A percentile compares a stretch with the other conserved stretches of the same genome.
These are phyloP conservation scores for Durotheca rogersii DNA, from an alignment of 495 filamentous ascomycete genomes.

Conservation along the genomic window DNA sequence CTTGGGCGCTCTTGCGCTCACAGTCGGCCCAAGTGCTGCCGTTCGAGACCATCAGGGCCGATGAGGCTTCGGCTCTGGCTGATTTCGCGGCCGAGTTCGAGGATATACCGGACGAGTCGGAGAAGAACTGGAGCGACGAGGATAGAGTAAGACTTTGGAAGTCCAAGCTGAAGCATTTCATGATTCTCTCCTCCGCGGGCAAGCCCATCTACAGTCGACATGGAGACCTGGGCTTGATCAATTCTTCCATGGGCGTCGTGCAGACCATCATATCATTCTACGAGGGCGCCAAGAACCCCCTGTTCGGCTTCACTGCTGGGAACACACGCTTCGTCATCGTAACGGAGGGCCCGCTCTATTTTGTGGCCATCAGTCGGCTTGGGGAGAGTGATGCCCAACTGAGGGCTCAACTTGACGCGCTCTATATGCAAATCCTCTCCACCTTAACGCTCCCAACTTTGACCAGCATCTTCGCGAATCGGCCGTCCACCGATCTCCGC, in stretches of 20 bases:
- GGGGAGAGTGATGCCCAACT: slow-evolving; percentile 89
- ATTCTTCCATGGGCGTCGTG: slow-evolving; percentile 90
- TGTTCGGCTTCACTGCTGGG: slow-evolving; percentile 81
- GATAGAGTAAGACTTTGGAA: slow-evolving; percentile 73
- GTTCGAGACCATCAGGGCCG: slow-evolving; percentile 49
- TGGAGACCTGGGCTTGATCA: slow-evolving; percentile 84
- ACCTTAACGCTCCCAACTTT: slow-evolving; percentile 90
- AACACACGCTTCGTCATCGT: slow-evolving; percentile 80
- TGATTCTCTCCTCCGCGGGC: slow-evolving; percentile 94
- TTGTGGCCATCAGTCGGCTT: slow-evolving; percentile 88
- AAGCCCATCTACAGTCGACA: slow-evolving; percentile 97
- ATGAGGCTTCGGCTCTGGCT: slow-evolving; percentile 55
- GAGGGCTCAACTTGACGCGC: slow-evolving; percentile 80
- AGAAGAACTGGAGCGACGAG: slow-evolving; percentile 60
- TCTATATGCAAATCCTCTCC: slow-evolving; percentile 98
- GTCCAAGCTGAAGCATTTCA: slow-evolving; percentile 89
- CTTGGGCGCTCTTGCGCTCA: slow-evolving; percentile 59
- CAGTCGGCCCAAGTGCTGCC: slow-evolving; percentile 60
- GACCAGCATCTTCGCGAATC: slow-evolving; percentile 81
- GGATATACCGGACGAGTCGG: slow-evolving; percentile 64
- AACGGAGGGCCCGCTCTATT: slow-evolving; percentile 80
- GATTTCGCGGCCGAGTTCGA: slow-evolving; percentile 79
- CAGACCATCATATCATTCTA: slow-evolving; percentile 99
- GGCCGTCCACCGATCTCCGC: slow-evolving; percentile 87
- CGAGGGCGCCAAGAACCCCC: slow-evolving; percentile 69